These are phyloP conservation scores for Hypoxylon perforatum DNA, from an alignment of 495 filamentous ascomycete species.

Conservation along the genomic window DNA sequence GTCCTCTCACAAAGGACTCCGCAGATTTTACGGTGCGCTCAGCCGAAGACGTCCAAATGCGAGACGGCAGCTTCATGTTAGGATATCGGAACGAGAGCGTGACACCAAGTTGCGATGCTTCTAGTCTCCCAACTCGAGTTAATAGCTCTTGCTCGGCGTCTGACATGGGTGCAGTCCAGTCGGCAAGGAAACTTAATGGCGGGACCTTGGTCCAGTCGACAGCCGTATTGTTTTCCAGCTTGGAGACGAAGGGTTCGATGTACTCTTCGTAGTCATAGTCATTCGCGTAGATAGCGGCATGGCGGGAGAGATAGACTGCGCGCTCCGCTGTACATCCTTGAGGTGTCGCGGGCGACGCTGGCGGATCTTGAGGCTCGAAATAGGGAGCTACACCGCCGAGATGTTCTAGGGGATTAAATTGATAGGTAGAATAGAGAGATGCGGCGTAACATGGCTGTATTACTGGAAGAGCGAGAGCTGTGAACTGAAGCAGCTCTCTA, in stretches of 20 bases:
- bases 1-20: conserved; percentile 52
- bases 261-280: conserved; percentile 61
- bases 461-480: conserved; percentile 21
- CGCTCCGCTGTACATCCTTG: conserved; percentile 55
- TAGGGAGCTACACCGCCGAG: conserved; percentile 61
- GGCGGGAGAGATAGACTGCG: conserved; percentile 58
- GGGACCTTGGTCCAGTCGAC: conserved; percentile 53
- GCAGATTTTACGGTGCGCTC: conserved; percentile 60
- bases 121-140: conserved; percentile 56
- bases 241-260: conserved; percentile 58
- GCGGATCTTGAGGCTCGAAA: conserved; percentile 60
- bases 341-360: conserved; percentile 46
- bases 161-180: conserved; percentile 54
- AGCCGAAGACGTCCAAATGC: conserved; percentile 61
- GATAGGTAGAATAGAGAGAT: conserved; percentile 49
- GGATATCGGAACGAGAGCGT: conserved; percentile 59
- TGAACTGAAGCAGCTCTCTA: conserved; percentile 32
- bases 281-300: conserved; percentile 62
- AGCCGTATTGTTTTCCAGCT: conserved; percentile 53
- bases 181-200: conserved; percentile 51
- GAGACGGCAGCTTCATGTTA: conserved; percentile 51
- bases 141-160: conserved; percentile 57
- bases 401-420: conserved; percentile 60
- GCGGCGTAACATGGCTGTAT: conserved; percentile 36
- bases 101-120: conserved; percentile 54